Percentiles rank a stretch among this genome's conserved stretches.
Evolutionary conservation across 306 rosid genomes (phyloP).

Genomic region (Notholithocarpus densiflorus): DNA sequence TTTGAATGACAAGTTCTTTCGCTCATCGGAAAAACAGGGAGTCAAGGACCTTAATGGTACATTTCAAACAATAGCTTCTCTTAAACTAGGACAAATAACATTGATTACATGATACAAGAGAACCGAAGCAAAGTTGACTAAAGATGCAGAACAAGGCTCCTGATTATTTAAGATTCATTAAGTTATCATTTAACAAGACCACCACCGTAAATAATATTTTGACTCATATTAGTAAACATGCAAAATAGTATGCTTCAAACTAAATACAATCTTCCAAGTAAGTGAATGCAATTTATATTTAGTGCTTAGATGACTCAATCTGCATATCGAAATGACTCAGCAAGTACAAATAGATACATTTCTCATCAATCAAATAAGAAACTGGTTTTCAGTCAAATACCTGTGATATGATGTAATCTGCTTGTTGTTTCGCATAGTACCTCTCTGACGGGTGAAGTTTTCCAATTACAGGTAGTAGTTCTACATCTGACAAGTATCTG

Average conservation of each 20-base stretch:
- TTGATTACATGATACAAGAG: not conserved
- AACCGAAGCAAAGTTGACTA: not conserved
- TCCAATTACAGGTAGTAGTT: constrained; percentile 76
- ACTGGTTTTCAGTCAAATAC: constrained; percentile 29
- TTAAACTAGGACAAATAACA: not conserved
- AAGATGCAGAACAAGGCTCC: constrained; percentile 9
- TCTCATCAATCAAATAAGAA: not conserved
- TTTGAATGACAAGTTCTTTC: not conserved
- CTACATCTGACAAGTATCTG: constrained; percentile 74
- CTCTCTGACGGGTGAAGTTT: constrained; percentile 95
- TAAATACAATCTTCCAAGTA: not conserved
- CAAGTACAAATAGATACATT: constrained; percentile 8
- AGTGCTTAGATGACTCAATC: not conserved
- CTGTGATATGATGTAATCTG: constrained; percentile 88
- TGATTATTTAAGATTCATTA: not conserved
- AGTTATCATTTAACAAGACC: not conserved
- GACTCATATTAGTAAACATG: not conserved
- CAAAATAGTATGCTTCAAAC: not conserved
- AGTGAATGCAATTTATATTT: not conserved
- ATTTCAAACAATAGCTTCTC: not conserved
- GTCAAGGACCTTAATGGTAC: not conserved
- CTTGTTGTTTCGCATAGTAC: constrained; percentile 92
- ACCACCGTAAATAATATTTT: not conserved
- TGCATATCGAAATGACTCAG: constrained; percentile 10
- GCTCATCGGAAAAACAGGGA: not conserved